A percentile compares a stretch with the other conserved stretches of the same genome.
These are phyloP conservation scores for Saussurea involucrata DNA, from an alignment of 129 eudicot species.

Conservation along the genomic window DNA sequence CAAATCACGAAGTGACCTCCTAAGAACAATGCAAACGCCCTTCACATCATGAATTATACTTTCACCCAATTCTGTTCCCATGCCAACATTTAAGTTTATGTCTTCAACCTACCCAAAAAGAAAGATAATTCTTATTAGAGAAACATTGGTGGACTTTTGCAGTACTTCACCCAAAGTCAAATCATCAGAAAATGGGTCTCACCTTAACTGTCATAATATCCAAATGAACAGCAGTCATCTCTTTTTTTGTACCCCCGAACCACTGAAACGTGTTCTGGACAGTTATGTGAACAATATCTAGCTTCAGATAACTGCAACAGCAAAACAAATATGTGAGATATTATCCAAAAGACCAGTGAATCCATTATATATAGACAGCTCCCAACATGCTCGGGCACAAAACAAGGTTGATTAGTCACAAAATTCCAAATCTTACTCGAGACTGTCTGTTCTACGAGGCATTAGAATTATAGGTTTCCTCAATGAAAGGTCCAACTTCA, in stretches of 20 bases:
- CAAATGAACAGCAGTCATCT: constrained; percentile 69
- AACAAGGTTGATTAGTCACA: not conserved
- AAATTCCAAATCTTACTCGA: constrained; percentile 55
- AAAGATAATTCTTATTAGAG: not conserved
- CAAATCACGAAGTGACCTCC: constrained; percentile 91
- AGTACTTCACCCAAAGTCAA: constrained; percentile 6
- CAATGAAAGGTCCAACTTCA: constrained; percentile 91
- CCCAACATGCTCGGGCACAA: constrained; percentile 1
- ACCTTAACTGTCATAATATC: constrained; percentile 73
- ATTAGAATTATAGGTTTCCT: constrained; percentile 85
- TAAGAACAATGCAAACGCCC: constrained; percentile 72
- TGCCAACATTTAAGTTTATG: constrained; percentile 86
- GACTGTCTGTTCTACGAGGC: constrained; percentile 88
- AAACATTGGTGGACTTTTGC: not conserved
- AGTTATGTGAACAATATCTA: constrained; percentile 91
- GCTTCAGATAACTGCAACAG: constrained; percentile 84
- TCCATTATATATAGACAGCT: not conserved
- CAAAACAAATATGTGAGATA: constrained; percentile 14
- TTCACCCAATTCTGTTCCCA: constrained; percentile 77
- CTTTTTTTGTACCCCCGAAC: constrained; percentile 71
- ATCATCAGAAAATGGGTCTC: constrained; percentile 20
- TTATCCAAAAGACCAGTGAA: not conserved
- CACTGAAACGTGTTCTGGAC: constrained; percentile 83
- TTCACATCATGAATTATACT: constrained; percentile 89
- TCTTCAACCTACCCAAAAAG: constrained; percentile 69